These are phyloP conservation scores for Nitzschia sp. DNA, from an alignment of 108 stramenopile species.

Conservation along the genomic window DNA sequence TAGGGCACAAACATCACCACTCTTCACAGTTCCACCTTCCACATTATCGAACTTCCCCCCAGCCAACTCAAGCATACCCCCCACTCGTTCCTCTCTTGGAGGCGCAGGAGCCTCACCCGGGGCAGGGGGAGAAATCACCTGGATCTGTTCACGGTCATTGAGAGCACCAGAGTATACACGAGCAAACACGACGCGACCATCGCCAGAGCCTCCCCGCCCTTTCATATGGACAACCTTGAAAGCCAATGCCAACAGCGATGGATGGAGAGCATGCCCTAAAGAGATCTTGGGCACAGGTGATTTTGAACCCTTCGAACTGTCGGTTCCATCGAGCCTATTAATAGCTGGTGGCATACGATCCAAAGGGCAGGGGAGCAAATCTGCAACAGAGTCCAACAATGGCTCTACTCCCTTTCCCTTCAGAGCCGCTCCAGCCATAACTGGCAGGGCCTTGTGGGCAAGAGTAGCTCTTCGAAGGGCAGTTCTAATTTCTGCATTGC, in stretches of 20 bases:
- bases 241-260: constrained; percentile 73
- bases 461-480: constrained; percentile 76
- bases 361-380: constrained; percentile 91
- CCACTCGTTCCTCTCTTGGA: constrained; percentile 61
- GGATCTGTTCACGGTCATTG: constrained; percentile 57
- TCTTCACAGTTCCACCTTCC: constrained; percentile 60
- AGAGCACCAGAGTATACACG: constrained; percentile 83
- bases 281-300: constrained; percentile 20
- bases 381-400: constrained; percentile 89
- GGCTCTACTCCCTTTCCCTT: constrained; percentile 92
- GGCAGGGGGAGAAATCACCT: constrained; percentile 65
- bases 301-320: constrained; percentile 4
- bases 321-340: constrained; percentile 22
- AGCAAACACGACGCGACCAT: constrained; percentile 87
- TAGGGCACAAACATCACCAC: constrained; percentile 86
- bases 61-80: constrained; percentile 84
- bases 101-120: constrained; percentile 39
- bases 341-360: constrained; percentile 75
- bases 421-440: constrained; percentile 84
- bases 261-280: constrained; percentile 75
- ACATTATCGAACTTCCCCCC: constrained; percentile 77
- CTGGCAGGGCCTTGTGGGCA: constrained; percentile 61
- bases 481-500: constrained; percentile 58
- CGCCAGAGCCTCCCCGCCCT: constrained; percentile 84
- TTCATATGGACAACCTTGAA: constrained; percentile 93